Base-by-base conservation (phyloP, 345 rosid genomes). In the Laguncularia racemosa region DNA sequence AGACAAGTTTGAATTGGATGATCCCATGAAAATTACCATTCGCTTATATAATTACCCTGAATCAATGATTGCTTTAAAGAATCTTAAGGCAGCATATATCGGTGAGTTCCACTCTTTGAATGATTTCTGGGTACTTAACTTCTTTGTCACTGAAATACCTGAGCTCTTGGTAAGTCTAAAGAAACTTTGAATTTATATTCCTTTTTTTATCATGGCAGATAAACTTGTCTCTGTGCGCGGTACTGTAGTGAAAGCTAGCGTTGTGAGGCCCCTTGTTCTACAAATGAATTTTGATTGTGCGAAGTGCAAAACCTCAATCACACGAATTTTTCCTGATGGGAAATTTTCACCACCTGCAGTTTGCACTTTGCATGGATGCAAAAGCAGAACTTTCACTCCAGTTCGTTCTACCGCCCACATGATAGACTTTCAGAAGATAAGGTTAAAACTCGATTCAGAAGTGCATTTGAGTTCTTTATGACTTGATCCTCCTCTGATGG, bases 221-320 rank as follows among this genome's bases (percentile, higher is more conserved):
- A 92, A 92, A 78, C 91, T 92, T 73, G 95, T 89, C 52, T 84
- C 98, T 19, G 83, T 92, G 53, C 83, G 83, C 58, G 98, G 97
- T 46, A 84, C 91, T 0, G 89, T 92, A 13, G 86, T 89, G 33
- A 92, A 92, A 83, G 86, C 73, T 64, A 89, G 95, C 87, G 83
- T 79, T 13, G 96, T 84, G 20, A 86, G 84, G 85, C 98, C 95
- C 28, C 76, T 92, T 55, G 96, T 84, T 57, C 66, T 81, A 20
- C 82, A 80, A 70, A 73, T 89, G 95, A 67, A 62, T 67, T 89
- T 89, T 68, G 76, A 84, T 46, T 92, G 97, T 72, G 80, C 62
- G 45, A 86, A 89, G 74, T 86, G 96, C 57, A 83, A 82, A 67
- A 75, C 84, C 51, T 74, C 73, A 59, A 85, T 86, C 52, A 44